A percentile compares a stretch with the other conserved stretches of the same genome.
phyloP scores from a whole-genome alignment of 2,329 filamentous ascomycete genomes.

The Dendrostoma leiphaemia region DNA sequence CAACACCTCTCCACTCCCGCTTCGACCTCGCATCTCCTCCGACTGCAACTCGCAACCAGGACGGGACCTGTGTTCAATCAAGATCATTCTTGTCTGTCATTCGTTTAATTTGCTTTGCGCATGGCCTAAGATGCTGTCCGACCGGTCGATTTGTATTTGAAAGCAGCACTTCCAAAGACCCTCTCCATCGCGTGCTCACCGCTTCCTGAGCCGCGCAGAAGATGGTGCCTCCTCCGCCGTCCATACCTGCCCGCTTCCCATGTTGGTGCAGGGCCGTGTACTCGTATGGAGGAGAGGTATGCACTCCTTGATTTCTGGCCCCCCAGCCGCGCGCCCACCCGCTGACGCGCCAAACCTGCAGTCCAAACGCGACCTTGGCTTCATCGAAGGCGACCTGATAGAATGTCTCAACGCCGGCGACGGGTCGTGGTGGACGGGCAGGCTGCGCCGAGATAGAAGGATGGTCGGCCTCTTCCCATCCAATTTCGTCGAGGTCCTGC shows the following conservation, averaged over 20 bases:
- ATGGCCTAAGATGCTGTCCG: slow-evolving; percentile 16
- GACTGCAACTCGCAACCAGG: neutral
- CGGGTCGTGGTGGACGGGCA: slow-evolving; percentile 97
- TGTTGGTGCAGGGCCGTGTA: slow-evolving; percentile 92
- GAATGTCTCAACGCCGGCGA: slow-evolving; percentile 98
- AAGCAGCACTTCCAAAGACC: neutral
- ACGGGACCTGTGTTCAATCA: neutral
- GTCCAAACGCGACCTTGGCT: slow-evolving; percentile 92
- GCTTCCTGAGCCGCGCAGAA: slow-evolving; percentile 19
- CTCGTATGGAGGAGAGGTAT: slow-evolving; percentile 86
- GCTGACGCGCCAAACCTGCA: slow-evolving; percentile 32
- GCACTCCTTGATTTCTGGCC: slow-evolving; percentile 14
- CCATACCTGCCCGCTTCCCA: slow-evolving; percentile 75
- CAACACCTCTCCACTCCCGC: neutral
- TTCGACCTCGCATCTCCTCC: neutral
- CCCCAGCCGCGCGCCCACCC: neutral
- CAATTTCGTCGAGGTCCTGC: slow-evolving; percentile 92
- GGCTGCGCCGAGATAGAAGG: slow-evolving; percentile 82
- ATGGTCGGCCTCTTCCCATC: slow-evolving; percentile 93
- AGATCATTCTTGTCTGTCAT: neutral
- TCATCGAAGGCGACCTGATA: slow-evolving; percentile 96
- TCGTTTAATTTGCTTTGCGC: neutral
- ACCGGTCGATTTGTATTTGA: slow-evolving; percentile 12
- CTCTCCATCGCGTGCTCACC: slow-evolving; percentile 6
- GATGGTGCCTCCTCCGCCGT: slow-evolving; percentile 56